A percentile compares a stretch with the other conserved stretches of the same genome.
These are phyloP conservation scores for Naumovozyma castellii DNA, from an alignment of 805 yeast genomes.

Conservation along the genomic window DNA sequence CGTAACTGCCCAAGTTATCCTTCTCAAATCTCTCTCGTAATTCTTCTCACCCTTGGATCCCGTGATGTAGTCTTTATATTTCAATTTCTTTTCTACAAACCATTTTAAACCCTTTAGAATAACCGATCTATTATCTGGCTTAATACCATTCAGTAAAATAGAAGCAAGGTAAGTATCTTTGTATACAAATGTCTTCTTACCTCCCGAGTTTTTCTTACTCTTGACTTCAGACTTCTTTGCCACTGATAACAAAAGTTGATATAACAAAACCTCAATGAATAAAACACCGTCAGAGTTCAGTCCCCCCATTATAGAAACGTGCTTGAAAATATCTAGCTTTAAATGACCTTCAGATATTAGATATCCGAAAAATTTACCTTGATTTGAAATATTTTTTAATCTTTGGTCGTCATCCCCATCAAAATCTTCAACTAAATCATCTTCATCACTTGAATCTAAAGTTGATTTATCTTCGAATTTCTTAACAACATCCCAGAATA, in stretches of 20 bases:
- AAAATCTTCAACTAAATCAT: constrained; percentile 27
- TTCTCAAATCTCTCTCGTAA: constrained; percentile 24
- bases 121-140: constrained; percentile 18
- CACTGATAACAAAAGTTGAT: constrained; percentile 53
- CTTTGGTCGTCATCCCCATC: constrained; percentile 44
- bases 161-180: constrained; percentile 24
- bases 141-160: constrained; percentile 14
- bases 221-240: constrained; percentile 53
- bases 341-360: constrained; percentile 65
- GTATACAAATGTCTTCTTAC: constrained; percentile 23
- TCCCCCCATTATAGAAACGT: constrained; percentile 62
- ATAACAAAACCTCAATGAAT: constrained; percentile 65
- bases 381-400: constrained; percentile 52
- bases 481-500: constrained; percentile 77
- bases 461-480: constrained; percentile 53
- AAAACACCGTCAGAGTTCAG: constrained; percentile 50
- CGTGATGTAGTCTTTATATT: constrained; percentile 15
- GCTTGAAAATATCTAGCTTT: constrained; percentile 62
- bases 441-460: constrained; percentile 26
- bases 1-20: constrained; percentile 26
- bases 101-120: constrained; percentile 29
- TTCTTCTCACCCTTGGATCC: constrained; percentile 13
- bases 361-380: constrained; percentile 74
- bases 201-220: constrained; percentile 22
- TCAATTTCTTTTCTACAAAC: constrained; percentile 24